These are phyloP conservation scores for Arachis stenosperma DNA, from an alignment of 306 rosid species.

Conservation along the genomic window DNA sequence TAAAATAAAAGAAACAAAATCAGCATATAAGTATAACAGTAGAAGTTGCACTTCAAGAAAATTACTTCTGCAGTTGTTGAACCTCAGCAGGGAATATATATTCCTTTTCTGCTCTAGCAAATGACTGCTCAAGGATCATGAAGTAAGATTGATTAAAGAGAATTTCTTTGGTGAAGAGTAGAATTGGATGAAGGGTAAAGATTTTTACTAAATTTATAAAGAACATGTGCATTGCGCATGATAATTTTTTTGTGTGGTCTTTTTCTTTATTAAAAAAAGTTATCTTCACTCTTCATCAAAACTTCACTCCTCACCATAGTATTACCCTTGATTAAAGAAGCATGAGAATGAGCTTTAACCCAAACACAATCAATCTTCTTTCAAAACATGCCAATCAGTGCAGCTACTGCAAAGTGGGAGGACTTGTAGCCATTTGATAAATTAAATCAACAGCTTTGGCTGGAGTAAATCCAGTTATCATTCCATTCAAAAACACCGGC, in stretches of 20 bases:
- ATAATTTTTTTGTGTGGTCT: too few relatives aligned
- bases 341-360: slow-evolving; percentile 27
- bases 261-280: too few relatives aligned
- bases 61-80: slow-evolving; percentile 23
- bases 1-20: not conserved
- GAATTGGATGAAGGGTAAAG: too few relatives aligned
- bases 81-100: not conserved
- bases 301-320: too few relatives aligned
- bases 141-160: slow-evolving; percentile 24
- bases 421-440: too few relatives aligned
- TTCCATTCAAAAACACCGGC: slow-evolving; percentile 4
- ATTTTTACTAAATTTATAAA: too few relatives aligned
- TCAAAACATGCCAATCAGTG: not conserved
- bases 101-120: slow-evolving; percentile 14
- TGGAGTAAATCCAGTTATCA: not conserved
- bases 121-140: slow-evolving; percentile 26
- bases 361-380: slow-evolving; percentile 17
- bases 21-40: not conserved
- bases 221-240: too few relatives aligned
- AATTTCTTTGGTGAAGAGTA: too few relatives aligned
- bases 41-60: slow-evolving; percentile 1
- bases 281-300: too few relatives aligned
- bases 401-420: too few relatives aligned
- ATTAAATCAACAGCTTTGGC: too few relatives aligned
- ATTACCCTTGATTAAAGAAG: not conserved